Evolutionary conservation across 106 monocot genomes (phyloP).

Genomic region (Platanthera guangdongensis): DNA sequence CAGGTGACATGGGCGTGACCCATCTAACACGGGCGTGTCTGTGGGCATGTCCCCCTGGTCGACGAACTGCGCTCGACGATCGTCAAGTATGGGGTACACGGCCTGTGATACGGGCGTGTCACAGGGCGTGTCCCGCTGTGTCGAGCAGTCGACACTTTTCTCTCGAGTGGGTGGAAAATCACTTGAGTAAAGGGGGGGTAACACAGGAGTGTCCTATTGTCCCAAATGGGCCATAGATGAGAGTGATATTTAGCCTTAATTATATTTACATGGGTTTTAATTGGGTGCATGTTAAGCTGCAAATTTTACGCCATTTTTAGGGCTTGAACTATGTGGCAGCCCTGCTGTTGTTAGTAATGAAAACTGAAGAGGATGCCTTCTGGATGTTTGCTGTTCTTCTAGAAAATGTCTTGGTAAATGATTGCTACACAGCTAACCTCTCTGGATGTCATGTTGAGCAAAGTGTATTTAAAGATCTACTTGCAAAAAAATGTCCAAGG

Average conservation of each 20-base stretch:
- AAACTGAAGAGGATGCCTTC: slow-evolving; percentile 94
- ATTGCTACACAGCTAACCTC: slow-evolving; percentile 92
- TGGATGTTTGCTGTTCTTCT: slow-evolving; percentile 97
- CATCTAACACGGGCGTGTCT: too few species aligned
- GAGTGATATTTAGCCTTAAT: neutral
- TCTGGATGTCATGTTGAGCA: slow-evolving; percentile 99
- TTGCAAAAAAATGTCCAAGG: slow-evolving; percentile 93
- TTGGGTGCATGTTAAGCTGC: neutral
- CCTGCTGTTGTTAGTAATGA: slow-evolving; percentile 84
- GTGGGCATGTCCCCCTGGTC: too few species aligned
- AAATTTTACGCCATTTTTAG: slow-evolving; percentile 25
- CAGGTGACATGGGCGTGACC: too few species aligned
- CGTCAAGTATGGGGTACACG: too few species aligned
- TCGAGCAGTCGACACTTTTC: too few species aligned
- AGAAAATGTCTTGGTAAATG: slow-evolving; percentile 89
- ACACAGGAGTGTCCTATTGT: too few species aligned
- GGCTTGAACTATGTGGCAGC: slow-evolving; percentile 97
- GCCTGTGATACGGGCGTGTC: too few species aligned
- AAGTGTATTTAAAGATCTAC: slow-evolving; percentile 89
- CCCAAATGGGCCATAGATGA: too few species aligned
- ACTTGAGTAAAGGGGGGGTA: too few species aligned
- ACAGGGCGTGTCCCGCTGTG: too few species aligned
- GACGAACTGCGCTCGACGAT: too few species aligned
- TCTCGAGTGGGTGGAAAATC: too few species aligned
- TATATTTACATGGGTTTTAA: neutral